phyloP scores from a whole-genome alignment of 2,329 filamentous ascomycete genomes.

The Pseudogymnoascus pannorum region DNA sequence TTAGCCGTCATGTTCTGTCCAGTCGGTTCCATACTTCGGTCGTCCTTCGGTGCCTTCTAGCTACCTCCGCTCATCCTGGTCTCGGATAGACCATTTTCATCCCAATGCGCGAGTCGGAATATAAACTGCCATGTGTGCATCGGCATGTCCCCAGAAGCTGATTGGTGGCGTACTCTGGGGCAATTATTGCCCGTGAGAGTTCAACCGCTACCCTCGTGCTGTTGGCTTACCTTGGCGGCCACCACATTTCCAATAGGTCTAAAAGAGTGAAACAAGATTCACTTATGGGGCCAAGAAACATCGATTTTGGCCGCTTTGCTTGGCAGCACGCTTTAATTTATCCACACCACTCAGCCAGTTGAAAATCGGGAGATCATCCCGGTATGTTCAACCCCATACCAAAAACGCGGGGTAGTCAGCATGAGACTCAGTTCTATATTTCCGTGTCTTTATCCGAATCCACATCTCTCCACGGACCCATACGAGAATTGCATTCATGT shows the following conservation, averaged over 20 bases:
- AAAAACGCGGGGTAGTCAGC: constrained; percentile 6
- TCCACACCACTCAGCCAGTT: not conserved
- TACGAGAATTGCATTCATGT: not conserved
- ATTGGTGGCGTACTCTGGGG: not conserved
- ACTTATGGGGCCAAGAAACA: not conserved
- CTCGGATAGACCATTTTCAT: not conserved
- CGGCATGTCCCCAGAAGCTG: not conserved
- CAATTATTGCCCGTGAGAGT: not conserved
- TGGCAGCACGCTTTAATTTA: not conserved
- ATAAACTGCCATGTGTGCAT: constrained; percentile 7
- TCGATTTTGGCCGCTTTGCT: not conserved
- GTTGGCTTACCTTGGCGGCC: not conserved
- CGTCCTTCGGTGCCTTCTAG: constrained; percentile 5
- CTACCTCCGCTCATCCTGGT: not conserved
- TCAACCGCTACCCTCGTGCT: not conserved
- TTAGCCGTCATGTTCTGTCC: not conserved
- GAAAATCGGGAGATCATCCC: constrained; percentile 7
- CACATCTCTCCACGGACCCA: not conserved
- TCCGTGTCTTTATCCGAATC: constrained; percentile 6
- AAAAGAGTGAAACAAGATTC: not conserved
- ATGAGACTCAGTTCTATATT: constrained; percentile 5
- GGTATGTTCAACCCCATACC: not conserved
- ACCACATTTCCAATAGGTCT: not conserved
- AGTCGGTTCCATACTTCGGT: not conserved
- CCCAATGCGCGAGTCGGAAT: not conserved